These are phyloP conservation scores for Limtongia smithiae DNA, from an alignment of 805 yeast genomes.

Conservation along the genomic window DNA sequence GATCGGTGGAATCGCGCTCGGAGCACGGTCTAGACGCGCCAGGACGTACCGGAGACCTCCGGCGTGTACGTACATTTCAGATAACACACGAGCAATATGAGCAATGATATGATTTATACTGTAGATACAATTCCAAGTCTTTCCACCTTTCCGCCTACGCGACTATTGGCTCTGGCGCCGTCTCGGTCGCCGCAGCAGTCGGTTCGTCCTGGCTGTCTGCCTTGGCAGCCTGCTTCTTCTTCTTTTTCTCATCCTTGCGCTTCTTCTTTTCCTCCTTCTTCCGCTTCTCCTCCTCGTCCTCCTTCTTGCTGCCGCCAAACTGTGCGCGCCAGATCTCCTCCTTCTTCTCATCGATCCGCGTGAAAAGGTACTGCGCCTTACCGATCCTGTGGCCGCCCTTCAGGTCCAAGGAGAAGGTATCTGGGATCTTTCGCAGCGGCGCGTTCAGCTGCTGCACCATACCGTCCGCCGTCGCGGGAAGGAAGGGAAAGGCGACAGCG, in stretches of 20 bases:
- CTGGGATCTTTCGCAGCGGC: constrained; percentile 74
- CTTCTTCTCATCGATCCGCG: constrained; percentile 85
- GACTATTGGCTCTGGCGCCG: not conserved
- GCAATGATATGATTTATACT: no score
- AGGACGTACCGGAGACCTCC: no score
- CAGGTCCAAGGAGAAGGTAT: constrained; percentile 64
- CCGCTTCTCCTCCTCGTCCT: constrained; percentile 19
- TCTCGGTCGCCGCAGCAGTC: constrained; percentile 1
- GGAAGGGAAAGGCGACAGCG: constrained; percentile 77
- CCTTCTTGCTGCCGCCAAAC: constrained; percentile 74
- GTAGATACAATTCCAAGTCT: no score
- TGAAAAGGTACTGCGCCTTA: constrained; percentile 86
- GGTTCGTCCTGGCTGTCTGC: constrained; percentile 8
- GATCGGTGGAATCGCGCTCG: no score
- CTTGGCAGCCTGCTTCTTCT: constrained; percentile 12
- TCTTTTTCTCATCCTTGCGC: constrained; percentile 23
- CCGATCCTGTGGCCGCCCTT: constrained; percentile 82
- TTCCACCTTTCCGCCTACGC: no score
- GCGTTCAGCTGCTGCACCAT: constrained; percentile 79
- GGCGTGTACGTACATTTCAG: no score
- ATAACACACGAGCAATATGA: no score
- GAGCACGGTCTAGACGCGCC: no score
- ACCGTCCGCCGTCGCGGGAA: constrained; percentile 75
- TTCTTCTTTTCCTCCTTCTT: constrained; percentile 27
- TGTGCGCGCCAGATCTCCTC: constrained; percentile 79